A percentile compares a stretch with the other conserved stretches of the same genome.
phyloP scores from a whole-genome alignment of 257 asterid genomes.

The Schizonepeta tenuifolia region DNA sequence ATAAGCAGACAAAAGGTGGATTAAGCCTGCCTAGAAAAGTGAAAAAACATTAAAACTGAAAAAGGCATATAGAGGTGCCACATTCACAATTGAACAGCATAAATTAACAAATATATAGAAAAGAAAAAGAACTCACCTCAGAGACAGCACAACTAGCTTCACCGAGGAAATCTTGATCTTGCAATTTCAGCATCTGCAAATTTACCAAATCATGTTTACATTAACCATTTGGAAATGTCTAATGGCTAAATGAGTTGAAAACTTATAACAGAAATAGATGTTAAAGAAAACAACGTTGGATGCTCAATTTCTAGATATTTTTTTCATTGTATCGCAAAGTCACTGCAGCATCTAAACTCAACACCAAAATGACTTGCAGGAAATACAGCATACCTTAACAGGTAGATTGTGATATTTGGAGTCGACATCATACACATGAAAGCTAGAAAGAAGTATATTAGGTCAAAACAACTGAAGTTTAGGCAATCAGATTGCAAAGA shows the following conservation, averaged over 20 bases:
- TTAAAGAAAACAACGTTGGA: conserved; percentile 10
- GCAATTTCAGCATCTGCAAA: conserved; percentile 61
- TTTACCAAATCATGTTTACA: conserved; percentile 3
- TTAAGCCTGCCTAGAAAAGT: background rate
- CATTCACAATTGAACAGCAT: background rate
- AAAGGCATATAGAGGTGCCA: background rate
- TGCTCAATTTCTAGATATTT: conserved; percentile 13
- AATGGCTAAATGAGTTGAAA: background rate
- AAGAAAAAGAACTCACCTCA: conserved; percentile 51
- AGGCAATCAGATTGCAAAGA: background rate
- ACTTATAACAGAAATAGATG: background rate
- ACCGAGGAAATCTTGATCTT: conserved; percentile 82
- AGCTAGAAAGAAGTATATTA: conserved; percentile 50
- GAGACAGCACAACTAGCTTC: conserved; percentile 74
- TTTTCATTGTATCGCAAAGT: background rate
- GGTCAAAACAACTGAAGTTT: conserved; percentile 13
- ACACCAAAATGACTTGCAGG: conserved; percentile 21
- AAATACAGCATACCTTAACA: conserved; percentile 58
- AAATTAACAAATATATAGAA: conserved; percentile 3
- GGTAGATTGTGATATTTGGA: conserved; percentile 66
- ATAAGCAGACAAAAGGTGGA: background rate
- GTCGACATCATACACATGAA: conserved; percentile 78
- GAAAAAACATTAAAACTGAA: background rate
- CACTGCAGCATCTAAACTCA: conserved; percentile 18
- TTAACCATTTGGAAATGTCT: conserved; percentile 12